phyloP scores from a whole-genome alignment of 2,329 filamentous ascomycete genomes.

The Claviceps lovelessii region DNA sequence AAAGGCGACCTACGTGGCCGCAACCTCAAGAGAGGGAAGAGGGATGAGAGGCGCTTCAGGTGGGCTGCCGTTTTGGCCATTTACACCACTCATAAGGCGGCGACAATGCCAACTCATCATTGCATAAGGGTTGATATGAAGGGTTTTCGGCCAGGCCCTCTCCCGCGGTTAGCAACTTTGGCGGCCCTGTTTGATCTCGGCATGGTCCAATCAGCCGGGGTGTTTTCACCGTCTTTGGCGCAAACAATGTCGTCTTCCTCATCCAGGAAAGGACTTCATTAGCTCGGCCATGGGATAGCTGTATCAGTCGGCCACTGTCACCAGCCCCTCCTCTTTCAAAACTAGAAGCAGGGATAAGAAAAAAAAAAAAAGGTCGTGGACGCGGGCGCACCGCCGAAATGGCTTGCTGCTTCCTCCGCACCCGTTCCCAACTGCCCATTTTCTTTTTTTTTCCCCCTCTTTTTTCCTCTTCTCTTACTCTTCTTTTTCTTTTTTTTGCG shows the following conservation, averaged over 20 bases:
- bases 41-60: background rate
- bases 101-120: slow-evolving; percentile 62
- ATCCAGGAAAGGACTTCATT: background rate
- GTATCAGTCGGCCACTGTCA: slow-evolving; percentile 5
- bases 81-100: slow-evolving; percentile 10
- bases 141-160: slow-evolving; percentile 11
- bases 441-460: background rate
- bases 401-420: background rate
- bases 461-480: background rate
- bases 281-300: slow-evolving; percentile 7
- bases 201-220: slow-evolving; percentile 12
- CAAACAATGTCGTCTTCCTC: slow-evolving; percentile 2
- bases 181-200: slow-evolving; percentile 4
- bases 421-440: background rate
- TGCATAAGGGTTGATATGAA: slow-evolving; percentile 43
- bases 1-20: slow-evolving; percentile 6
- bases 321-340: slow-evolving; percentile 2
- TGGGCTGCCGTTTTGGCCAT: slow-evolving; percentile 5
- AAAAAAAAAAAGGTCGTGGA: background rate
- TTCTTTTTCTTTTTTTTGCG: background rate
- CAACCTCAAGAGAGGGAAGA: background rate
- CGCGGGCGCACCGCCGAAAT: background rate
- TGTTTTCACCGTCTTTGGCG: slow-evolving; percentile 11
- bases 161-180: slow-evolving; percentile 4
- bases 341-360: background rate